Base-by-base conservation (phyloP, 2,329 filamentous ascomycete species). In the Mycosphaerella arachidis region DNA sequence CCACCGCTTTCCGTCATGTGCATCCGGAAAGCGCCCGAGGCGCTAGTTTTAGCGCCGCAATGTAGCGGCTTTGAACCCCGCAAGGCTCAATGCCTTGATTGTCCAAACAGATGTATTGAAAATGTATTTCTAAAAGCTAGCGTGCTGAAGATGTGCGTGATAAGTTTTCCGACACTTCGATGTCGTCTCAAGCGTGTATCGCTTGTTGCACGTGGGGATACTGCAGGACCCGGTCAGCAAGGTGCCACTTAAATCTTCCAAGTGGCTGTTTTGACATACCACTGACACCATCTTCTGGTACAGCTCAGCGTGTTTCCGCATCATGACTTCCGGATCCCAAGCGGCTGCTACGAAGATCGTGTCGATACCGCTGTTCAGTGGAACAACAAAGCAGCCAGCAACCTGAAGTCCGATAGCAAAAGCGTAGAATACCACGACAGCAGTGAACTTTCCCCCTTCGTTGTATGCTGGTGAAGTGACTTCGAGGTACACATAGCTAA, bases 341-440 rank as follows among this genome's bases (percentile, higher is more conserved):
- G 82, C 84, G 74, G 81, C 82, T 2, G 91, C 92, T 0, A 96
- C 91, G 68, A 97, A 97, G 62, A 96, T 90, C 0, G 92, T 95
- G 67, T 96, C 90, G 63, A 96, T 85, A n/a, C 93, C 93, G 68
- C 88, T 92, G 64, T 87, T 87, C 58, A 97, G 80, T 0, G 93
- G 93, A 0, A 90, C 93, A 35, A 93, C 90, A 76, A 97, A 95
- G 64, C 96, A 85, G 74, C 95, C 89, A 73, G 88, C 89, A 61
- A 97, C 89, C 74, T 97, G 93, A 65, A 96, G 77, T 6, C 93
- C 93, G 64, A 97, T 92, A 55, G 97, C 78, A 77, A 97, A 96
- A 0, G 91, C 80, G 73, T 93, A 95, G 0, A 90, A 90, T 72
- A 96, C 84, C 18, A 96, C 82, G 8, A 95, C 86, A 0, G 88